Base-by-base conservation (phyloP, 768 basidiomycete genomes). In the Suillus discolor region DNA sequence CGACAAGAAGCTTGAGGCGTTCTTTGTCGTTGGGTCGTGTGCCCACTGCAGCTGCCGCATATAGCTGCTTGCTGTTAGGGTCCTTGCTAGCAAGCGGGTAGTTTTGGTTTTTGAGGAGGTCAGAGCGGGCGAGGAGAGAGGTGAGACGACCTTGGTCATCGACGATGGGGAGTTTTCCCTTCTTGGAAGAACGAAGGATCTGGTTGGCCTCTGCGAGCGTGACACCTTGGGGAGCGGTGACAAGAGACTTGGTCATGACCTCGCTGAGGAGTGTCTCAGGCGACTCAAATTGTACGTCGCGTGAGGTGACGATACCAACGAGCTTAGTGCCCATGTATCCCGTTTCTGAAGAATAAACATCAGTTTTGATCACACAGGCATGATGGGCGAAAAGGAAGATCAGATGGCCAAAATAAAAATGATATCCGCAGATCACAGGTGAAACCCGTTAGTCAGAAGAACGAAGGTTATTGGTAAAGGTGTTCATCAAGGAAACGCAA, bases 41-140 rank as follows among this genome's bases (percentile, higher is more conserved):
- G 62, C 97, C 97, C 67, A 99, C 85, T 8, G 97, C 93, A 4
- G 97, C 97, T 9, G 97, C 97, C 57, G 96, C 94, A 74, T 96
- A 95, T 4, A 99, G 88, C 80, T 99, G 97, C 78, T 99, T 99
- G 75, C 84, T 94, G 67, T 89, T 83, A 1, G 93, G 92, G 69
- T 91, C 86, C 81, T 99, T 99, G 71, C 91, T 93, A 1, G 97
- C 95, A 65, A 97, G 87, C 1, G 97, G 97, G 78, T 91, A 99
- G 65, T 92, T 95, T 75, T 97, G 94, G 79, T 97, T 97, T 79
- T 99, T 99, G 75, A 99, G 87, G 57, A 99, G 84, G 78, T 99
- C 97, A 60, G 96, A 98, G 64, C 96, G 95, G 2, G 97, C 95
- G 64, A 99, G 89, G 69, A 99, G 93, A 23, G 91, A 89, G 36